phyloP scores from a whole-genome alignment of 768 basidiomycete species.

The Collybia nuda region DNA sequence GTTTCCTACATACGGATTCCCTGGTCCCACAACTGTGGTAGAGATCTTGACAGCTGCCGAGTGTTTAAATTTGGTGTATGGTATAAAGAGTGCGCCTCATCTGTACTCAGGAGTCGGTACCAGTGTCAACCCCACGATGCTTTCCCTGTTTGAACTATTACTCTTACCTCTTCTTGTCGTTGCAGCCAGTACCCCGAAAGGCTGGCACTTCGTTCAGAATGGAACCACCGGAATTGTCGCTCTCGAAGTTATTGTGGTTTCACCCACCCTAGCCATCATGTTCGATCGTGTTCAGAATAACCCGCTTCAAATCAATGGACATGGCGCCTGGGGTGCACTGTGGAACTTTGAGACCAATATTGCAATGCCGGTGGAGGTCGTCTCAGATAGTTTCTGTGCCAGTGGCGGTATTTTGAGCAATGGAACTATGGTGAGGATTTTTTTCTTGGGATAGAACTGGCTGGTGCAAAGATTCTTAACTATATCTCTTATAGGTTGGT shows the following conservation, averaged over 20 bases:
- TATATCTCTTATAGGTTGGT: constrained; percentile 22
- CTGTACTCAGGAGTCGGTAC: too few relatives aligned
- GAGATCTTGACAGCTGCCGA: too few relatives aligned
- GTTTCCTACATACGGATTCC: too few relatives aligned
- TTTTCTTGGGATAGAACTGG: too few relatives aligned
- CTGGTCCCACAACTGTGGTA: too few relatives aligned
- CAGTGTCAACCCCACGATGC: too few relatives aligned
- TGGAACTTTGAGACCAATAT: not conserved
- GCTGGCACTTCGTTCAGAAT: not conserved
- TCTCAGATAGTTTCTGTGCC: not conserved
- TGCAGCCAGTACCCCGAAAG: not conserved
- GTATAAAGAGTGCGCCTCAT: too few relatives aligned
- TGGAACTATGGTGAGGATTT: not conserved
- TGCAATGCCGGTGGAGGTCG: not conserved
- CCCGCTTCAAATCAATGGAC: not conserved
- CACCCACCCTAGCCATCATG: not conserved
- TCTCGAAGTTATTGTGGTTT: not conserved
- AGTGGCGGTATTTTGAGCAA: not conserved
- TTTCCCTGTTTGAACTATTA: too few relatives aligned
- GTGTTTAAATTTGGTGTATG: too few relatives aligned
- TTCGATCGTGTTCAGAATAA: not conserved
- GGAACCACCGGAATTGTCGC: not conserved
- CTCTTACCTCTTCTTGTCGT: not conserved
- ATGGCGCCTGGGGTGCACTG: not conserved
- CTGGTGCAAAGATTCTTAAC: not conserved